Base-by-base conservation (phyloP, 78 protist genomes). In the Chrysochromulina tobinii region DNA sequence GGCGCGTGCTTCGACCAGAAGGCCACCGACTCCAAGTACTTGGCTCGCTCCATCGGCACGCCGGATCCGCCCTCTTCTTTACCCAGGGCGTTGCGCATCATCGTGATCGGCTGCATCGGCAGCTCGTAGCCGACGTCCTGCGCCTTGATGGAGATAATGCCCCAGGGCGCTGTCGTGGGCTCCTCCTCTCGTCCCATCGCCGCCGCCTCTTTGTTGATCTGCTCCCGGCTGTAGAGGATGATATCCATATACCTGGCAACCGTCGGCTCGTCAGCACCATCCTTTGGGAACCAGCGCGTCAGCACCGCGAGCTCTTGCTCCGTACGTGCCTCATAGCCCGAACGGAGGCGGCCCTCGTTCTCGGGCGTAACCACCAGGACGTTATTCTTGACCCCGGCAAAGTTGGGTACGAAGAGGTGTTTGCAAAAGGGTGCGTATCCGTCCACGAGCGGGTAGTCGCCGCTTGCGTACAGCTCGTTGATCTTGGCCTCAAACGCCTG, bases 401-500 rank as follows among this genome's bases (percentile, higher is more conserved):
- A 87, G 66, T 66, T 66, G 1, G 79, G 77, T 0, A 87, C 61
- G 64, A 79, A 79, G 23, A 79, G 2, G 48, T 79, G 87, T 88
- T 92, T 92, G 94, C 94, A 92, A 17, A 92, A 92, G 5, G 94
- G 90, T 12, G 94, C 94, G 59, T 92, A 92, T 3, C 94, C 94
- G 3, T 92, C 94, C 38, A 84, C 89, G 15, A 91, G 69, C 0
- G 51, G 50, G 55, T 3, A 54, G 55, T 6, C 23, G 54, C 50
- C 23, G 6, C 3, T 11, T 18, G 21, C 68, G 50, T 6, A 38
- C 54, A 15, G 11, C 18, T 14, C 73, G 57, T 61, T 85, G 75
- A 61, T 55, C 8, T 25, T 14, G n/a, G 68, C 88, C 1, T 7
- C 73, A 61, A 83, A 61, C 23, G 4, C 88, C 6, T 15, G 61